Base-by-base conservation (phyloP, 2,329 filamentous ascomycete species). In the Sordariomycetes sp. region DNA sequence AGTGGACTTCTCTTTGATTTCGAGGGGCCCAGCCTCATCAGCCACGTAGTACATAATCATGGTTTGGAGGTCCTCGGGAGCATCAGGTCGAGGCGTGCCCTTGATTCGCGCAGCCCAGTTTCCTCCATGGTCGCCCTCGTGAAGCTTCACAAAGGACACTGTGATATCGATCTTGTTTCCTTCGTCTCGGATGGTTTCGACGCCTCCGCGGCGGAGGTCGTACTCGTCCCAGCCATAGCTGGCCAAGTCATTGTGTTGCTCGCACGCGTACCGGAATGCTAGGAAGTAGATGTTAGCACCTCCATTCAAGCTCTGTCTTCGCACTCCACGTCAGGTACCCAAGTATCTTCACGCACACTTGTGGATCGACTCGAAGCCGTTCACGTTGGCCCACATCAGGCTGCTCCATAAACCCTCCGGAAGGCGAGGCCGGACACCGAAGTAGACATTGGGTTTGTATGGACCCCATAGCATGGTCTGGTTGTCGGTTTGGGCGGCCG, bases 181-280 rank as follows among this genome's bases (percentile, higher is more conserved):
- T 58, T 86, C 85, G 70, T 99, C 94, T 68, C 95, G 90, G 60
- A 99, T 93, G 0, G 88, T 89, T 72, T 99, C 90, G 24, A 89
- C 79, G 59, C 94, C 94, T 61, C 94, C 94, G 59, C 80, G 87
- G 59, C 94, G 82, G 24, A 91, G 86, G 72, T 99, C 94, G 71
- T 95, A 99, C 70, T 96, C 90, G 66, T 97, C 92, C 94, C 94
- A 99, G 61, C 94, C 94, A 71, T 99, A 99, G 59, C 93, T 93
- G 54, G 85, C 88, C 81, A 99, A 96, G 63, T 88, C 88, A 70
- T 95, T 90, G 70, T 94, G 83, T 71, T 99, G 94, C 71, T 97
- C 94, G 74, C 94, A 99, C 0, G 94, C 97, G 71, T 96, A 91
- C 63, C 94, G 86, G 66, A 97, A 88, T 65, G 86, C 90, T 94